Evolutionary conservation across 352 stramenopile genomes (phyloP), one percentile per base, ranked within the genome.

Genomic region (Phytophthora pini): DNA sequence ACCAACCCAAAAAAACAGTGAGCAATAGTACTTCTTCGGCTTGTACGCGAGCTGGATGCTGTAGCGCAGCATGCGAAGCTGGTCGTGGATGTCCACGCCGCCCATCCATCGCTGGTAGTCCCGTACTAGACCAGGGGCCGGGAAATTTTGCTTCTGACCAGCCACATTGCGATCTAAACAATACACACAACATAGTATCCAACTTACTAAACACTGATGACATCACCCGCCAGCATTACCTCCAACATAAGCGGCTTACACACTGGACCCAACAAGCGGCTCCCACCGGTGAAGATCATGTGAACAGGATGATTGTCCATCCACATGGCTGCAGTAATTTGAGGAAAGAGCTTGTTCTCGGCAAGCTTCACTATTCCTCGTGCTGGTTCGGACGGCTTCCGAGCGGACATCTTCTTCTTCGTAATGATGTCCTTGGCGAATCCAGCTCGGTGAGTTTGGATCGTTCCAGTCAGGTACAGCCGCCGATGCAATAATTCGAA

Each of bases 31-130:
- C 17, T 20, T 20, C 17, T 20, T 20, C 0, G 17, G 17, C 17
- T 20, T 20, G 17, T 20, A 20, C 17, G 17, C 17, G 17, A 20
- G 17, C 17, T 20, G 17, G 17, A 20, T 20, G 17, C 17, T 20
- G 17, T 20, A 20, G 17, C 17, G 17, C 17, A 20, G 17, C 17
- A 1, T 20, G 17, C 17, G 17, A 20, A 20, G 17, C 17, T 20
- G 17, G 17, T 20, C 17, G 17, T 39, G 45, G 45, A 20, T 20
- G 2, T 2, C 17, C 17, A 20, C 17, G 17, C 17, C 17, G 17
- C 17, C 67, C 61, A 71, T 75, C 48, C 53, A 71, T 15, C 41
- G 26, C 9, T 71, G 68, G 12, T 71, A 71, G 39, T 70, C 61
- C 5, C n/a, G 26, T 7, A 65, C 50, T 2, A 57, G 29, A 15